Evolutionary conservation across 129 eudicot genomes (phyloP).

Genomic region (Logfia minima): DNA sequence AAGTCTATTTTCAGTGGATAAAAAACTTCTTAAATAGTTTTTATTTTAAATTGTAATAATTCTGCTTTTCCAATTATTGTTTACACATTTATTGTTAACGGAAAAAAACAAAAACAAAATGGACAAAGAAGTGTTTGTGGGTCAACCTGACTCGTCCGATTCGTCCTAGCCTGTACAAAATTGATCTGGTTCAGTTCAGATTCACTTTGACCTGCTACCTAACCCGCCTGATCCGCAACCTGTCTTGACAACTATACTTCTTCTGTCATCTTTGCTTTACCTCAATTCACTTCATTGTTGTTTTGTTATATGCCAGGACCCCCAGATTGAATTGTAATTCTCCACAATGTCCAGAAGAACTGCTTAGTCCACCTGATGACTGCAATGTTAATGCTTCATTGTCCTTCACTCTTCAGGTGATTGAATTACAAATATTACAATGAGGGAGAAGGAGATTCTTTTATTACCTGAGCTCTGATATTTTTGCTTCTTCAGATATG

Average conservation of each 20-base stretch:
- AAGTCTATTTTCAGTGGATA: neutral
- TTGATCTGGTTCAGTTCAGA: neutral
- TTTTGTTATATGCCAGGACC: slow-evolving; percentile 48
- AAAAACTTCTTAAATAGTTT: no score
- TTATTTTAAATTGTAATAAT: neutral
- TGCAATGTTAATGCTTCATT: slow-evolving; percentile 91
- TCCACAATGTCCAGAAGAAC: slow-evolving; percentile 71
- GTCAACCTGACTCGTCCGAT: neutral
- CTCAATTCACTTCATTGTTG: slow-evolving; percentile 5
- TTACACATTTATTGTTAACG: neutral
- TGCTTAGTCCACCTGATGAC: slow-evolving; percentile 94
- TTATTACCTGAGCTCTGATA: slow-evolving; percentile 4
- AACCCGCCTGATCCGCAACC: neutral
- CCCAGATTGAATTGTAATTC: slow-evolving; percentile 78
- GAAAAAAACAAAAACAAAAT: neutral
- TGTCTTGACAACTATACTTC: neutral
- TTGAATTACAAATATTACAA: neutral
- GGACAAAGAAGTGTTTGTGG: neutral
- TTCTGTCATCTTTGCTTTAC: slow-evolving; percentile 10
- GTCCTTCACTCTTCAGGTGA: slow-evolving; percentile 92
- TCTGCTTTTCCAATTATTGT: neutral
- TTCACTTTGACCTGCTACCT: neutral
- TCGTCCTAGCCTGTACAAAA: neutral
- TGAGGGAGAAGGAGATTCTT: neutral
- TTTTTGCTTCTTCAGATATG: slow-evolving; percentile 54